phyloP scores from a whole-genome alignment of 768 basidiomycete genomes.

The Amyloporia xantha region DNA sequence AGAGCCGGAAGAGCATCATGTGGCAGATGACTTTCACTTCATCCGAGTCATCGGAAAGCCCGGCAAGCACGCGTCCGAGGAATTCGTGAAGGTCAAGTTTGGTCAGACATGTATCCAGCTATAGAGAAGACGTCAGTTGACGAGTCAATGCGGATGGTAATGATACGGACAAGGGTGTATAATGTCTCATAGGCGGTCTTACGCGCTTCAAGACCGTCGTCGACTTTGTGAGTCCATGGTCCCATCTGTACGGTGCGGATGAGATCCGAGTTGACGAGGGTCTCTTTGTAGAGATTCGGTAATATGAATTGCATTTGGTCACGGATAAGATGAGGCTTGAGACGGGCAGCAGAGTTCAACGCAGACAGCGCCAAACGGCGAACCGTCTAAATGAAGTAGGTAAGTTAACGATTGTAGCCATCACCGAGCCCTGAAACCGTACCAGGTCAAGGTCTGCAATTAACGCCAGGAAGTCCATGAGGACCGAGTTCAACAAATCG shows the following conservation, averaged over 20 bases:
- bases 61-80: constrained; percentile 72
- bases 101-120: constrained; percentile 88
- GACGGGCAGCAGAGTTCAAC: constrained; percentile 90
- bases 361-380: constrained; percentile 86
- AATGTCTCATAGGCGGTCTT: constrained; percentile 98
- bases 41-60: constrained; percentile 84
- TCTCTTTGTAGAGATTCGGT: constrained; percentile 83
- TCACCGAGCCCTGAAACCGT: constrained; percentile 20
- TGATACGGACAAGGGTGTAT: constrained; percentile 76
- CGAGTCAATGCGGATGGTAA: not conserved
- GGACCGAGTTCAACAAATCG: constrained; percentile 79
- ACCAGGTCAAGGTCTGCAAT: constrained; percentile 89
- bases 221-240: constrained; percentile 94
- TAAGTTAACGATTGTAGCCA: not conserved
- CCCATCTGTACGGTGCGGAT: constrained; percentile 95
- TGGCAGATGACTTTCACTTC: constrained; percentile 97
- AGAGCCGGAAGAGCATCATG: constrained; percentile 90
- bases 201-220: constrained; percentile 92
- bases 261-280: constrained; percentile 66
- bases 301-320: constrained; percentile 74
- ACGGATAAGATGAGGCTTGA: constrained; percentile 87
- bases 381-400: constrained; percentile 58
- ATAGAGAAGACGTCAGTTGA: not conserved
- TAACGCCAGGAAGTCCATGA: constrained; percentile 86
- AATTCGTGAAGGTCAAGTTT: constrained; percentile 87